phyloP scores from a whole-genome alignment of 2,329 filamentous ascomycete genomes.

The Neonectria neomacrospora region DNA sequence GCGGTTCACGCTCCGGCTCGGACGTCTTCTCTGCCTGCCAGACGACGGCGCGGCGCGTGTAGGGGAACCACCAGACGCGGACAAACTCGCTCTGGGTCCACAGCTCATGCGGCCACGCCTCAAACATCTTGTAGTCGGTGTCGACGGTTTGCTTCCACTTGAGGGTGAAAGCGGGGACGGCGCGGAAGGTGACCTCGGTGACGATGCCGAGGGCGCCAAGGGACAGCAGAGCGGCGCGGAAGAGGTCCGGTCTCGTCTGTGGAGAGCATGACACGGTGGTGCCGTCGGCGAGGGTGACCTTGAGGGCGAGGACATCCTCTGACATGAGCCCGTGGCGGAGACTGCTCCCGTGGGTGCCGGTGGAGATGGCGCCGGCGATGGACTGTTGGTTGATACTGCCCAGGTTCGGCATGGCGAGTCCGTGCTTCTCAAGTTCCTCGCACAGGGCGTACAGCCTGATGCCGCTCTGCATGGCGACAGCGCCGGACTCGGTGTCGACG shows the following conservation, averaged over 20 bases:
- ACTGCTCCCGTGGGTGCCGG: slow-evolving; percentile 92
- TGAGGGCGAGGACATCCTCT: slow-evolving; percentile 78
- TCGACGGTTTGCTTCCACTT: slow-evolving; percentile 86
- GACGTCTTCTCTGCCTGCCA: slow-evolving; percentile 88
- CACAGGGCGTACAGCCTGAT: slow-evolving; percentile 84
- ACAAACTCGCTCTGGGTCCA: slow-evolving; percentile 92
- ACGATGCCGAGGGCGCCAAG: slow-evolving; percentile 93
- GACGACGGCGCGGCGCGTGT: slow-evolving; percentile 85
- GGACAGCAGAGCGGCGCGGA: slow-evolving; percentile 87
- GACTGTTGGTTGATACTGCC: slow-evolving; percentile 97
- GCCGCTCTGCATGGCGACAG: slow-evolving; percentile 86
- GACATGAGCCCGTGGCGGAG: slow-evolving; percentile 85
- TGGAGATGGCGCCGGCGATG: slow-evolving; percentile 90
- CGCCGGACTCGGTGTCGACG: slow-evolving; percentile 71
- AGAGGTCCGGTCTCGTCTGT: slow-evolving; percentile 78
- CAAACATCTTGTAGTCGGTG: slow-evolving; percentile 73
- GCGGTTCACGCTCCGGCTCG: slow-evolving; percentile 68
- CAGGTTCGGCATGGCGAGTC: slow-evolving; percentile 88
- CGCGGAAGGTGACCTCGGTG: slow-evolving; percentile 86
- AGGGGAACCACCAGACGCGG: slow-evolving; percentile 97
- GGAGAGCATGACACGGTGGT: slow-evolving; percentile 76
- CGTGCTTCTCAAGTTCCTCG: slow-evolving; percentile 76
- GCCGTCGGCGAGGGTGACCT: slow-evolving; percentile 85
- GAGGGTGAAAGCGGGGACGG: slow-evolving; percentile 84
- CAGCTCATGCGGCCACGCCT: slow-evolving; percentile 76